These are phyloP conservation scores for Spergularia marina DNA, from an alignment of 148 eudicot genomes.

Conservation along the genomic window DNA sequence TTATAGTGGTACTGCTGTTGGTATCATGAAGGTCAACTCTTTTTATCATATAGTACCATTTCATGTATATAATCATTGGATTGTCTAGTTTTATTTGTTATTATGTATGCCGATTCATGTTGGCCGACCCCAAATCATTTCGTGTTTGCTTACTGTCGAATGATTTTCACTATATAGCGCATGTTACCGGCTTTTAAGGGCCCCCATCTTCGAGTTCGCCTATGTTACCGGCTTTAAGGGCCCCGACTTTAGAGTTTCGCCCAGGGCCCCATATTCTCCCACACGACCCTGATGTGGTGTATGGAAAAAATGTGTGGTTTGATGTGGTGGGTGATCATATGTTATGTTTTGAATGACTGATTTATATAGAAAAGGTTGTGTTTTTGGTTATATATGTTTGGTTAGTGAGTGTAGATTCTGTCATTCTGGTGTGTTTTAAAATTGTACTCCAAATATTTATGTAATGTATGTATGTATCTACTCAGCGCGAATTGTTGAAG, in stretches of 20 bases:
- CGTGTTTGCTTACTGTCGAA: too few species aligned
- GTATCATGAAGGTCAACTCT: conserved; percentile 61
- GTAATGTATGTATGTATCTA: neutral
- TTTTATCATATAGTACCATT: neutral
- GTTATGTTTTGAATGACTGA: neutral
- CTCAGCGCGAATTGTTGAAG: too few species aligned
- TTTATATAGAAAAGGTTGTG: neutral
- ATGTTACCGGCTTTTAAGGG: too few species aligned
- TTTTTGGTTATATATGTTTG: conserved; percentile 5
- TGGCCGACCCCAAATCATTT: too few species aligned
- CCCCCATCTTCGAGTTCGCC: too few species aligned
- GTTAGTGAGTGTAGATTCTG: neutral
- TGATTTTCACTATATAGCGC: too few species aligned
- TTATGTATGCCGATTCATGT: neutral
- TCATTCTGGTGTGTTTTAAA: neutral
- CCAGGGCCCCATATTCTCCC: too few species aligned
- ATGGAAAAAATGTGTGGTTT: too few species aligned
- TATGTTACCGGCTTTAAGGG: too few species aligned
- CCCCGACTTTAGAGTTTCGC: too few species aligned
- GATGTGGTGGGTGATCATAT: neutral
- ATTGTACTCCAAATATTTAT: neutral
- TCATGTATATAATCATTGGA: too few species aligned
- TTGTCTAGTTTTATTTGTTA: neutral
- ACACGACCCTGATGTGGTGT: too few species aligned
- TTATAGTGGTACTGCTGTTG: conserved; percentile 64